Evolutionary conservation across 345 rosid species (phyloP).

Genomic region (Citrus sp.): DNA sequence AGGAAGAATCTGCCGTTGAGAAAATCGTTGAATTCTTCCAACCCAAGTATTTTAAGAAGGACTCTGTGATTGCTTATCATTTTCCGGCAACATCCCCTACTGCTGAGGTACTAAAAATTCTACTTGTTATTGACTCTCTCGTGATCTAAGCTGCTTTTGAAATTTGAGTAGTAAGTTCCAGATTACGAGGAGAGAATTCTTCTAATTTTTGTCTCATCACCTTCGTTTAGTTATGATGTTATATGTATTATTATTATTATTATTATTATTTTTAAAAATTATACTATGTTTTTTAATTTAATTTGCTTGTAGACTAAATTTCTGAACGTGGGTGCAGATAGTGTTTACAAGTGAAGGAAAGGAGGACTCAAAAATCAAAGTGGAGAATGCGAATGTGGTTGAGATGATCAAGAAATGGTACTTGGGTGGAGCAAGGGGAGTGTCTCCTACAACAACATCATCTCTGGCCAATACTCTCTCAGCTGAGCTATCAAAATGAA

Average conservation of each 20-base stretch:
- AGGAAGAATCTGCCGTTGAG: slow-evolving; percentile 83
- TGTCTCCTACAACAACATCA: slow-evolving; percentile 65
- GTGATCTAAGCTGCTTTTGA: no score
- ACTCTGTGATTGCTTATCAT: slow-evolving; percentile 65
- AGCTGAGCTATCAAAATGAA: slow-evolving; percentile 39
- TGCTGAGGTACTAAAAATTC: slow-evolving; percentile 43
- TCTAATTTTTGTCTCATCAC: no score
- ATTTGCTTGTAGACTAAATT: neutral
- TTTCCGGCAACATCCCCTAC: slow-evolving; percentile 51
- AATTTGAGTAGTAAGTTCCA: no score
- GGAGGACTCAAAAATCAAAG: slow-evolving; percentile 52
- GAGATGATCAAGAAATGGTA: slow-evolving; percentile 90
- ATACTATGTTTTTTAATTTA: no score
- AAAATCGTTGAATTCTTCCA: slow-evolving; percentile 77
- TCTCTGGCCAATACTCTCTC: slow-evolving; percentile 57
- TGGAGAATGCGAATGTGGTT: slow-evolving; percentile 72
- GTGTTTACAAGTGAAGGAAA: slow-evolving; percentile 58
- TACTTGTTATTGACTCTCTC: no score
- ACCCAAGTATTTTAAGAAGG: slow-evolving; percentile 75
- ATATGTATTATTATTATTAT: no score
- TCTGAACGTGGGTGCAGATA: slow-evolving; percentile 35
- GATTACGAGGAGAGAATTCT: no score
- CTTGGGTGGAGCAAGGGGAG: slow-evolving; percentile 69
- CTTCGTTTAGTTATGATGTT: no score
- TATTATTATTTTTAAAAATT: no score